Evolutionary conservation across 306 rosid species (phyloP).

Genomic region (Dalbergia cochinchinensis): DNA sequence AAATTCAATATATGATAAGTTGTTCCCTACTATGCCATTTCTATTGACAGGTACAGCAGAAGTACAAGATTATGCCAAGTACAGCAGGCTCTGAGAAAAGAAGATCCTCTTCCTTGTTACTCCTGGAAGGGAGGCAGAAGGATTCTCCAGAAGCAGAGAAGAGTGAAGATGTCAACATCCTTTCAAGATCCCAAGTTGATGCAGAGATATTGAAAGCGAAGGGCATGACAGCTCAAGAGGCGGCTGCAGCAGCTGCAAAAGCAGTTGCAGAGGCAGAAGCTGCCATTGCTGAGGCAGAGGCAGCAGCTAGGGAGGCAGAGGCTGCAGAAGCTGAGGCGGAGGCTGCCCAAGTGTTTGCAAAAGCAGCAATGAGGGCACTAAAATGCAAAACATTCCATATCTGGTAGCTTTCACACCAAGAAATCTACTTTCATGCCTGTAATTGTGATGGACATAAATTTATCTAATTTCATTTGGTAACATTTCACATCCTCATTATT

Average conservation of each 20-base stretch:
- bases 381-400: slow-evolving; percentile 68
- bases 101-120: slow-evolving; percentile 62
- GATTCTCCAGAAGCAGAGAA: slow-evolving; percentile 59
- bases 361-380: slow-evolving; percentile 87
- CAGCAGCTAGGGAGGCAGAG: slow-evolving; percentile 91
- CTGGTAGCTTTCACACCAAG: slow-evolving; percentile 56
- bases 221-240: slow-evolving; percentile 86
- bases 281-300: slow-evolving; percentile 89
- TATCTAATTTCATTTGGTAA: neutral
- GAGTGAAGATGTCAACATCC: slow-evolving; percentile 59
- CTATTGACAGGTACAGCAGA: slow-evolving; percentile 77
- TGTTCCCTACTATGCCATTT: slow-evolving; percentile 32
- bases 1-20: slow-evolving; percentile 35
- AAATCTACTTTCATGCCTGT: slow-evolving; percentile 22
- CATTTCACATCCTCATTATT: slow-evolving; percentile 16
- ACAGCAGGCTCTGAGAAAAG: slow-evolving; percentile 66
- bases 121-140: slow-evolving; percentile 57
- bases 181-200: slow-evolving; percentile 72
- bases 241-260: slow-evolving; percentile 83
- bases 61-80: slow-evolving; percentile 67
- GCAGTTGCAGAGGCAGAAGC: slow-evolving; percentile 96
- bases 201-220: slow-evolving; percentile 69
- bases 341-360: slow-evolving; percentile 88
- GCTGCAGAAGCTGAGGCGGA: slow-evolving; percentile 97
- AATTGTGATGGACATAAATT: slow-evolving; percentile 1